phyloP scores from a whole-genome alignment of 768 basidiomycete species.

The Lentinula detonsa region DNA sequence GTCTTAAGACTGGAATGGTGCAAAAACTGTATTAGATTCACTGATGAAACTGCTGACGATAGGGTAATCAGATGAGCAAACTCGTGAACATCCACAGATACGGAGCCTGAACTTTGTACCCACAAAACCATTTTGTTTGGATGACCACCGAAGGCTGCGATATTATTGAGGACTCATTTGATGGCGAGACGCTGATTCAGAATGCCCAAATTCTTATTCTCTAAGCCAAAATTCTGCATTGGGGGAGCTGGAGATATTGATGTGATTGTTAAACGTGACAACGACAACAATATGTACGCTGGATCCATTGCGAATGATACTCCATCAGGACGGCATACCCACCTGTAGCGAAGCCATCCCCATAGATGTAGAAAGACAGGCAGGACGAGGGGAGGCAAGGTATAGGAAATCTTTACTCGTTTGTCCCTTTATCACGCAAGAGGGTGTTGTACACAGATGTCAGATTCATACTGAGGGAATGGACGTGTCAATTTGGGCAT shows the following conservation, averaged over 20 bases:
- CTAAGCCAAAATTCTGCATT: background rate
- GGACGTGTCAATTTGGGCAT: background rate
- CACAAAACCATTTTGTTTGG: background rate
- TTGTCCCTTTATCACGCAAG: background rate
- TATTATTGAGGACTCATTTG: slow-evolving; percentile 57
- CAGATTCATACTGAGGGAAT: background rate
- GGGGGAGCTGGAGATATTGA: background rate
- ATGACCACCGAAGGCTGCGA: slow-evolving; percentile 44
- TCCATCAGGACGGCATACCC: background rate
- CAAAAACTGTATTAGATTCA: background rate
- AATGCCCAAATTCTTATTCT: slow-evolving; percentile 27
- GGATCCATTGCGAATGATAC: background rate
- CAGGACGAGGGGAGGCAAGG: background rate
- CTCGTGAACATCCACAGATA: background rate
- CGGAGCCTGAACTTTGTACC: background rate
- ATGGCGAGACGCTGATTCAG: slow-evolving; percentile 54
- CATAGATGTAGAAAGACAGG: background rate
- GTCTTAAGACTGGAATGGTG: background rate
- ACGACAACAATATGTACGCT: background rate
- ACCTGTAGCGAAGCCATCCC: background rate
- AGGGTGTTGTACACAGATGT: background rate
- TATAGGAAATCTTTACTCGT: background rate
- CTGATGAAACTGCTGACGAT: background rate
- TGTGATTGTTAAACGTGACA: background rate
- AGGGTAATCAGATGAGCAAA: background rate